A percentile compares a stretch with the other conserved stretches of the same genome.
phyloP scores from a whole-genome alignment of 345 rosid genomes.

The Nasturtium officinale region DNA sequence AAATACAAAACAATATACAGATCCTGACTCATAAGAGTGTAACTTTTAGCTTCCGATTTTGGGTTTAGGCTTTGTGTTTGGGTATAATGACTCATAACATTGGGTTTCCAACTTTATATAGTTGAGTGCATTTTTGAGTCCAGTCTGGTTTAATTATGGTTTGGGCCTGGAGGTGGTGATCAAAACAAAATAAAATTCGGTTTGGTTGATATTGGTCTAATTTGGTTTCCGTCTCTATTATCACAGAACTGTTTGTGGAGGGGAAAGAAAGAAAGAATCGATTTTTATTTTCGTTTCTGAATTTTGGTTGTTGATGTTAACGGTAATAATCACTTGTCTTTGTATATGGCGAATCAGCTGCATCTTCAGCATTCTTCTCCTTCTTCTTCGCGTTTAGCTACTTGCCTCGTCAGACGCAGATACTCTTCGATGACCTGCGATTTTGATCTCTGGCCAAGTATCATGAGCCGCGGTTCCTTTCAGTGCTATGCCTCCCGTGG shows the following conservation, averaged over 20 bases:
- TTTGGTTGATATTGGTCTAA: neutral
- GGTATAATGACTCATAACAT: too few species aligned
- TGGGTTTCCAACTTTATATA: too few species aligned
- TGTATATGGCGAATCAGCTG: conserved; percentile 36
- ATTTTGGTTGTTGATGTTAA: neutral
- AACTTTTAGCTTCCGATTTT: too few species aligned
- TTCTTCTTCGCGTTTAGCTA: conserved; percentile 12
- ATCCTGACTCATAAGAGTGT: too few species aligned
- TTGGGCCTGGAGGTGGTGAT: neutral
- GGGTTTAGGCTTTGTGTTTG: neutral
- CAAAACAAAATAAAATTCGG: neutral
- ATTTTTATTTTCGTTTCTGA: neutral
- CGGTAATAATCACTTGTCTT: neutral
- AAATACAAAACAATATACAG: too few species aligned
- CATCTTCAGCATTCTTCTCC: conserved; percentile 37
- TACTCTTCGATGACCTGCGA: conserved; percentile 1
- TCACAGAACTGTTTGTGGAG: neutral
- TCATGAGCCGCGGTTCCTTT: conserved; percentile 29
- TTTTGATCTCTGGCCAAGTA: conserved; percentile 10
- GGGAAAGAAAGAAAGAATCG: too few species aligned
- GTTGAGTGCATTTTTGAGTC: too few species aligned
- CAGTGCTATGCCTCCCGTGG: conserved; percentile 40
- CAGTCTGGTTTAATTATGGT: too few species aligned
- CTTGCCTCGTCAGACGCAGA: neutral
- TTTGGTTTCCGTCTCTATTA: neutral